Evolutionary conservation across 495 filamentous ascomycete species (phyloP).

Genomic region (Xylaria scruposa): DNA sequence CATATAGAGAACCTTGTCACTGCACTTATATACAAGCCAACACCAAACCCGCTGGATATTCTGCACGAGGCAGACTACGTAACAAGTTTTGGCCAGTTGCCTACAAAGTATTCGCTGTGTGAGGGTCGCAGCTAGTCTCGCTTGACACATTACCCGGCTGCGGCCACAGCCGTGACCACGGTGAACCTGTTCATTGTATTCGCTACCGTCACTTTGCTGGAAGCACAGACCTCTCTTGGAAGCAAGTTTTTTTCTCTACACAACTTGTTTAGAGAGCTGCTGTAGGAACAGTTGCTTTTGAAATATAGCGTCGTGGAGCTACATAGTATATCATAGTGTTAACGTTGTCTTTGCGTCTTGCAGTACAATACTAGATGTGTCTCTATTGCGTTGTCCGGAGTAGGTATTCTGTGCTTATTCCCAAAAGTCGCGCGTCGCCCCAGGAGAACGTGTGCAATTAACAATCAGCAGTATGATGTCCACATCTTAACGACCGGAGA

Average conservation of each 20-base stretch:
- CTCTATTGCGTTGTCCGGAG: too few species aligned
- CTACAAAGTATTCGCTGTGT: background rate
- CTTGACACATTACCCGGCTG: conserved; percentile 9
- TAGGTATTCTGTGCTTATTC: too few species aligned
- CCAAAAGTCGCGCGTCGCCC: too few species aligned
- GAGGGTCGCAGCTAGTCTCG: background rate
- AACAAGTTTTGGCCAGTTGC: background rate
- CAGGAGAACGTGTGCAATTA: too few species aligned
- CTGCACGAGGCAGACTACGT: background rate
- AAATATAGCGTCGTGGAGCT: background rate
- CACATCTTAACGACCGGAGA: too few species aligned
- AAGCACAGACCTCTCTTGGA: background rate
- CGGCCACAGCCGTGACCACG: background rate
- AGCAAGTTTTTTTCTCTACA: background rate
- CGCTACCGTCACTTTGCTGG: background rate
- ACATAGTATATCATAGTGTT: too few species aligned
- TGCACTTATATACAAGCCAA: background rate
- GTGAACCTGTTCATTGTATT: background rate
- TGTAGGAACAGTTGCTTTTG: background rate
- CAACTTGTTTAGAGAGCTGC: background rate
- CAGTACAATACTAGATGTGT: too few species aligned
- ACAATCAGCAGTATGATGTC: too few species aligned
- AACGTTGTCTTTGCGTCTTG: too few species aligned
- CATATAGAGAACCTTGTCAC: background rate
- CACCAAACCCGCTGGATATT: background rate